Percentiles rank a stretch among this genome's conserved stretches.
Conservation (phyloP, 768 basidiomycete genomes). For the Boletus reticuloceps region DNA sequence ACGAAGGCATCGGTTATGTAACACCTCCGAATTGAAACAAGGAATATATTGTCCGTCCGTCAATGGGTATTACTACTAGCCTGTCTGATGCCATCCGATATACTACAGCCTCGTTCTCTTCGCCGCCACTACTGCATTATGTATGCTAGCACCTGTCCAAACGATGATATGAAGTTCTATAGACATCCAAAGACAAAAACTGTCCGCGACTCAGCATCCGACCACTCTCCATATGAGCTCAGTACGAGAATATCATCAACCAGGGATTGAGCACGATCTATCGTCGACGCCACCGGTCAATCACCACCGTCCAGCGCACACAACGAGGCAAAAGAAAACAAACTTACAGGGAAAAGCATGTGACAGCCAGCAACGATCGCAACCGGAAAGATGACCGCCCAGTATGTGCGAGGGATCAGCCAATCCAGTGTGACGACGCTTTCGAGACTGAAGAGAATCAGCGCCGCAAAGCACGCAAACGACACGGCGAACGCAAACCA, state of each 20-base stretch:
- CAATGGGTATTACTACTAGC: no score
- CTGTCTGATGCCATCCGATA: no score
- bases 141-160: no score
- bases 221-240: constrained; percentile 1
- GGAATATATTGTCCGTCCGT: no score
- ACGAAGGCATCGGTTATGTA: no score
- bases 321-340: not conserved
- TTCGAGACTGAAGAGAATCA: constrained; percentile 52
- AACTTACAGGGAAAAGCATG: constrained; percentile 69
- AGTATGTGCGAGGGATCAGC: constrained; percentile 57
- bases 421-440: constrained; percentile 59
- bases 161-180: not conserved
- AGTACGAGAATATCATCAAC: constrained; percentile 80
- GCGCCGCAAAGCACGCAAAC: constrained; percentile 46
- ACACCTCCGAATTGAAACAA: no score
- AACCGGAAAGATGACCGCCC: constrained; percentile 78
- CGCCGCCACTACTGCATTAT: not conserved
- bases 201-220: no score
- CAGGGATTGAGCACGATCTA: constrained; percentile 85
- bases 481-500: constrained; percentile 61
- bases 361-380: constrained; percentile 66
- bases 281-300: not conserved
- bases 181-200: not conserved
- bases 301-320: not conserved
- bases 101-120: no score